A percentile compares a stretch with the other conserved stretches of the same genome.
phyloP scores from a whole-genome alignment of 2,329 filamentous ascomycete genomes.

The Ophidiomyces ophidiicola region DNA sequence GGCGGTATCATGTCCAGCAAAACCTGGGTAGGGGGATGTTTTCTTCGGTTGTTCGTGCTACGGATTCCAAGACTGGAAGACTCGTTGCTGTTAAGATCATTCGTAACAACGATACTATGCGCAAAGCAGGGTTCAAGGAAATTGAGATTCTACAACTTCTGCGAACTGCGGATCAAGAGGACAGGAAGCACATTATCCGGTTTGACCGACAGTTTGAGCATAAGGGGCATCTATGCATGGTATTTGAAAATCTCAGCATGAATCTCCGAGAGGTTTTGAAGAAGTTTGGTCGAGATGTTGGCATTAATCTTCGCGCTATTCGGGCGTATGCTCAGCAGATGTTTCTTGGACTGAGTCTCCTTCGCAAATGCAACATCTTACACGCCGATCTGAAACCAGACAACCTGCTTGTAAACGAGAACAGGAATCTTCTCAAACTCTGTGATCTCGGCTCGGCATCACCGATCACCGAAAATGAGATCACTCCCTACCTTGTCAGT shows the following conservation, averaged over 20 bases:
- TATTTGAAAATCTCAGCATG: conserved; percentile 85
- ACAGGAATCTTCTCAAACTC: conserved; percentile 74
- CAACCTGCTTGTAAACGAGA: conserved; percentile 87
- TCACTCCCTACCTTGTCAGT: conserved; percentile 90
- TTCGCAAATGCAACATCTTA: conserved; percentile 85
- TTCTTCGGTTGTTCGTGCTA: conserved; percentile 82
- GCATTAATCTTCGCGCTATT: conserved; percentile 79
- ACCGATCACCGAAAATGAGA: conserved; percentile 77
- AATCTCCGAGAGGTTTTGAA: conserved; percentile 89
- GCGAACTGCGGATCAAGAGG: conserved; percentile 70
- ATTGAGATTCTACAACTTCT: conserved; percentile 86
- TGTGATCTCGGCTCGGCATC: conserved; percentile 96
- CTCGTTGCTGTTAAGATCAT: conserved; percentile 97
- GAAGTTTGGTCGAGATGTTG: conserved; percentile 89
- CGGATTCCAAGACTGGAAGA: conserved; percentile 60
- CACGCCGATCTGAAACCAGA: conserved; percentile 96
- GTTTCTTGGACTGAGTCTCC: conserved; percentile 73
- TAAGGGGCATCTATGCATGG: conserved; percentile 89
- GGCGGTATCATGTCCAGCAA: conserved; percentile 78
- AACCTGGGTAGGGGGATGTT: conserved; percentile 91
- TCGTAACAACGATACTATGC: conserved; percentile 86
- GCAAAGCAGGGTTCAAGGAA: conserved; percentile 83
- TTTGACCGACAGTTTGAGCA: conserved; percentile 83
- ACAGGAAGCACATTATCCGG: conserved; percentile 82
- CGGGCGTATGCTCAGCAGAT: conserved; percentile 87